Evolutionary conservation across 169 alveolate genomes (phyloP), one percentile per base, ranked within the genome.

Genomic region (Babesia ovata): DNA sequence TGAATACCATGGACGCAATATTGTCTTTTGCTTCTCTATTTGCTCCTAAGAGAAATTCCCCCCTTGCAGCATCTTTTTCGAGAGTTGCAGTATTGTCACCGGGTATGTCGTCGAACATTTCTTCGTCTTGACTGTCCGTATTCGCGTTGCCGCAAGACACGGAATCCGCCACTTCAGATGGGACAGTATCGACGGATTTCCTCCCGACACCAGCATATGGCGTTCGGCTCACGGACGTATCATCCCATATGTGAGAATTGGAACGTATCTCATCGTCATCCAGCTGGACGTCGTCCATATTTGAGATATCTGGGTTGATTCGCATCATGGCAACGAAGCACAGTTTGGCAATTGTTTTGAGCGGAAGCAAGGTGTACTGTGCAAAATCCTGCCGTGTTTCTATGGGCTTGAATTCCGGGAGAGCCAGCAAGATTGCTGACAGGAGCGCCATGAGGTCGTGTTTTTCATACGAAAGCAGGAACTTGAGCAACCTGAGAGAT

Each of bases 341-440:
- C 49, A 79, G 58, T 53, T 79, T 79, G 21, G 78, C 87, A 26
- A 79, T 16, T 24, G 87, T 79, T 58, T 65, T 70, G 17, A 56
- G 22, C 4, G 81, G 62, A 24, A 79, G 33, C 56, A 70, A 61
- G 48, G 73, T 16, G 56, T 79, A 79, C 74, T 70, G 67, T 13
- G 78, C 81, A 63, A 65, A 79, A 19, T 56, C 83, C 39, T 79
- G 87, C 13, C 62, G 60, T n/a, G 63, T 61, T 36, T 26, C 52
- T 21, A 79, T 71, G 3, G 70, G 87, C 56, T 62, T 79, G 42
- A 79, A 62, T 54, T 79, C 87, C 16, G 87, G 87, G 8, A 79
- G 44, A 24, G 87, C 87, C 61, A 70, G 24, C 50, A 79, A 36
- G 17, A 45, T 48, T 10, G 78, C 74, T 10, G 73, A 46, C 24